phyloP scores from a whole-genome alignment of 495 filamentous ascomycete species.

The Podospora appendiculata region DNA sequence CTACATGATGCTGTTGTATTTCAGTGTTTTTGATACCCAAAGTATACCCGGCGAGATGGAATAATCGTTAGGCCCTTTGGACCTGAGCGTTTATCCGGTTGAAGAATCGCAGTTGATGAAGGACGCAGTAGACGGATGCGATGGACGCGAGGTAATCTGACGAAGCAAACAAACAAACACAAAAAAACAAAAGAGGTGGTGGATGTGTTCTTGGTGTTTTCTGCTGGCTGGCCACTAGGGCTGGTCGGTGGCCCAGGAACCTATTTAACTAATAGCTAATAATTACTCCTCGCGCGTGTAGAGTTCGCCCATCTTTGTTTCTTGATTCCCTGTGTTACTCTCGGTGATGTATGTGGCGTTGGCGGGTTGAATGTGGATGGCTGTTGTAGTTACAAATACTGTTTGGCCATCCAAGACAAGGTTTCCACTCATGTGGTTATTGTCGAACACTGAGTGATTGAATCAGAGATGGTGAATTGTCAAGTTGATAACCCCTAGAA shows the following conservation, averaged over 20 bases:
- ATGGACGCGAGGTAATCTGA: neutral
- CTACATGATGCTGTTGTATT: slow-evolving; percentile 13
- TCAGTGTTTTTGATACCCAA: slow-evolving; percentile 27
- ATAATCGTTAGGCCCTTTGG: neutral
- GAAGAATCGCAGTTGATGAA: neutral
- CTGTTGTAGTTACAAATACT: no score
- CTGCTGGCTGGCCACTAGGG: neutral
- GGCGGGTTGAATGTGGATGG: no score
- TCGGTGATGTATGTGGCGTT: no score
- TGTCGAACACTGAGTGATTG: no score
- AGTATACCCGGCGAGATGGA: slow-evolving; percentile 15
- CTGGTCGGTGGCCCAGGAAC: neutral
- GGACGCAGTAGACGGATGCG: neutral
- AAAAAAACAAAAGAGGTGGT: neutral
- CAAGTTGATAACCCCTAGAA: no score
- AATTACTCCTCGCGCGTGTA: slow-evolving; percentile 26
- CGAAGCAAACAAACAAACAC: neutral
- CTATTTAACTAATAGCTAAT: slow-evolving; percentile 24
- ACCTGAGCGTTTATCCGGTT: neutral
- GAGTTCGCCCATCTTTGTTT: slow-evolving; percentile 15
- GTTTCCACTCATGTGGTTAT: no score
- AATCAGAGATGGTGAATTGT: no score
- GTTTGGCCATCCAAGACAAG: no score
- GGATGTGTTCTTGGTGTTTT: neutral
- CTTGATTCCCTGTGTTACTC: neutral